phyloP scores from a whole-genome alignment of 768 basidiomycete genomes.

The Boletus tomentosulus region DNA sequence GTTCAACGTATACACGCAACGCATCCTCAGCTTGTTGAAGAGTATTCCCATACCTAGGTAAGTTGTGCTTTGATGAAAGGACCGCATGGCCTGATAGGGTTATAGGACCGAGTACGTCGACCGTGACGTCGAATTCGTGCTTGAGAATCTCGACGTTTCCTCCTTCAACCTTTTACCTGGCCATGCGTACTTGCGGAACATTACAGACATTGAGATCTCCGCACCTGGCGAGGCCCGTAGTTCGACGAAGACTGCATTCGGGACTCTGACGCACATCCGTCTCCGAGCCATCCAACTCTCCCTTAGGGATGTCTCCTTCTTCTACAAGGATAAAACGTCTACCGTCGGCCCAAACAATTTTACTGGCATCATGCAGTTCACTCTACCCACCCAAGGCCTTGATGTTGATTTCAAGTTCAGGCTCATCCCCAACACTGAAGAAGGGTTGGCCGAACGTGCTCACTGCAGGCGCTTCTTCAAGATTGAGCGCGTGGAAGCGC shows the following conservation, averaged over 20 bases:
- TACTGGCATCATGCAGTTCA: conserved; percentile 59
- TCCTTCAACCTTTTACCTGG: conserved; percentile 64
- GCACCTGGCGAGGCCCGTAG: conserved; percentile 33
- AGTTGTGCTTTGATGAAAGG: conserved; percentile 4
- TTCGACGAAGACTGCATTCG: conserved; percentile 45
- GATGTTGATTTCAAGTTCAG: conserved; percentile 66
- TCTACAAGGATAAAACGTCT: conserved; percentile 60
- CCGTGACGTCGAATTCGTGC: conserved; percentile 62
- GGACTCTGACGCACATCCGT: conserved; percentile 62
- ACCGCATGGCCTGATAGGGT: neutral
- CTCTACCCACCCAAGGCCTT: conserved; percentile 61
- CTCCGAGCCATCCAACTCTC: conserved; percentile 61
- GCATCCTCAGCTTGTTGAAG: conserved; percentile 46
- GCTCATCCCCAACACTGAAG: conserved; percentile 49
- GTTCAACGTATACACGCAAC: conserved; percentile 75
- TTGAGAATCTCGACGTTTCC: conserved; percentile 71
- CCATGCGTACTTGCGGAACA: conserved; percentile 67
- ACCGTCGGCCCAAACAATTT: conserved; percentile 52
- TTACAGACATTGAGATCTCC: conserved; percentile 57
- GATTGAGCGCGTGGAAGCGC: conserved; percentile 51
- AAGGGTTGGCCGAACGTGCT: conserved; percentile 43
- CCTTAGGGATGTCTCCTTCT: conserved; percentile 68
- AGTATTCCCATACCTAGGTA: conserved; percentile 70
- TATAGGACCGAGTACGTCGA: conserved; percentile 69
- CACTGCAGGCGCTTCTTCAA: conserved; percentile 48